Evolutionary conservation across 345 rosid species (phyloP).

Genomic region (Camelina sativa): DNA sequence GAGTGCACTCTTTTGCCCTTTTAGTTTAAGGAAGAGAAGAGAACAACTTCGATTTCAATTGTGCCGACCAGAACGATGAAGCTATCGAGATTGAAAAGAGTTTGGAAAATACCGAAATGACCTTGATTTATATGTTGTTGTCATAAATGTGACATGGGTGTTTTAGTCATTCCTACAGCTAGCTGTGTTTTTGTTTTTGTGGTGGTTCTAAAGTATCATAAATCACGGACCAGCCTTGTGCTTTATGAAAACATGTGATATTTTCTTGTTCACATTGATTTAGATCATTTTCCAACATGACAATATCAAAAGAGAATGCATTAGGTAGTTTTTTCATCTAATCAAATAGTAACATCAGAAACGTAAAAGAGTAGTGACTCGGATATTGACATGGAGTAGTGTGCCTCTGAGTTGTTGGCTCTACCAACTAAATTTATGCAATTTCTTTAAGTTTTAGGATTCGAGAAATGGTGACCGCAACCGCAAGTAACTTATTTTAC

Average conservation of each 20-base stretch:
- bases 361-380: not conserved
- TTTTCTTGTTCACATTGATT: too few relatives aligned
- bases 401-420: not conserved
- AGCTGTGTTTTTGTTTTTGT: not conserved
- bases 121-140: not conserved
- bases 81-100: not conserved
- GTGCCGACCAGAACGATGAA: conserved; percentile 1
- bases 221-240: too few relatives aligned
- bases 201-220: too few relatives aligned
- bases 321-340: not conserved
- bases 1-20: conserved; percentile 1
- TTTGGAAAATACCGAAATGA: not conserved
- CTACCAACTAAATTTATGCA: not conserved
- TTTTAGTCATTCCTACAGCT: not conserved
- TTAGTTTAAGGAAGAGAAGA: not conserved
- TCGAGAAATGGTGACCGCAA: too few relatives aligned
- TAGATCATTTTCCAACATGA: too few relatives aligned
- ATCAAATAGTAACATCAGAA: not conserved
- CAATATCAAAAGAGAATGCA: too few relatives aligned
- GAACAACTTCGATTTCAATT: not conserved
- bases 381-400: not conserved
- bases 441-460: not conserved
- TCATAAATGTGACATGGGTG: not conserved
- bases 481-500: too few relatives aligned
- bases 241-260: too few relatives aligned